phyloP scores from a whole-genome alignment of 441 rosid genomes.

The Jatropha multifida region DNA sequence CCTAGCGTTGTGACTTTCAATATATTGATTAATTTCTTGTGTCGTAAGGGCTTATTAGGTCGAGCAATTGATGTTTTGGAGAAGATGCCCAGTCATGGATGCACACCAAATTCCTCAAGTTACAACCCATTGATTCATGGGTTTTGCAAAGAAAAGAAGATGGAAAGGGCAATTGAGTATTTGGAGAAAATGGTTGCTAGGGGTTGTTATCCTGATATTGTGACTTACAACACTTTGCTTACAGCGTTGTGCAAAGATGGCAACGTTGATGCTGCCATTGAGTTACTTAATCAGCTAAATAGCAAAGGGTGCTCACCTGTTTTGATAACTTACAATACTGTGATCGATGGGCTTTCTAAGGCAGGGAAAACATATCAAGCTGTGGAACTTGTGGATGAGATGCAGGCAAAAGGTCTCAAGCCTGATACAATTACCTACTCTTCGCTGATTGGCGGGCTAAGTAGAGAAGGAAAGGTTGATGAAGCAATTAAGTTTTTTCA shows the following conservation, averaged over 20 bases:
- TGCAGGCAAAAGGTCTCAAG: slow-evolving; percentile 70
- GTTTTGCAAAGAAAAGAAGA: slow-evolving; percentile 84
- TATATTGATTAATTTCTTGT: slow-evolving; percentile 81
- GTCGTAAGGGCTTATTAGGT: slow-evolving; percentile 72
- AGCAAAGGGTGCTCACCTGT: slow-evolving; percentile 78
- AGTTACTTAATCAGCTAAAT: slow-evolving; percentile 73
- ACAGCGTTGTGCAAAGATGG: slow-evolving; percentile 91
- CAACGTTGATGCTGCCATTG: slow-evolving; percentile 81
- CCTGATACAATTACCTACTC: slow-evolving; percentile 82
- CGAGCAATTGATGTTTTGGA: slow-evolving; percentile 79
- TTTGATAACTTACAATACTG: slow-evolving; percentile 73
- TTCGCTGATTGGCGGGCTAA: slow-evolving; percentile 74
- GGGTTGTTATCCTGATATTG: slow-evolving; percentile 91
- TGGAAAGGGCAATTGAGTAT: slow-evolving; percentile 81
- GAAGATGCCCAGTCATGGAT: slow-evolving; percentile 81
- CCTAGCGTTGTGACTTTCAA: slow-evolving; percentile 87
- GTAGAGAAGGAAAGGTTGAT: slow-evolving; percentile 79
- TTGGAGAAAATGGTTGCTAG: slow-evolving; percentile 80
- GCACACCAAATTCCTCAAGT: slow-evolving; percentile 74
- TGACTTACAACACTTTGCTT: slow-evolving; percentile 82
- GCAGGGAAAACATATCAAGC: slow-evolving; percentile 79
- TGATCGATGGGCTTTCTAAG: slow-evolving; percentile 80
- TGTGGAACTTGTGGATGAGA: slow-evolving; percentile 60
- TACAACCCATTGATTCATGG: slow-evolving; percentile 84
- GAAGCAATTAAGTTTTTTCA: slow-evolving; percentile 73